phyloP scores from a whole-genome alignment of 2,329 filamentous ascomycete genomes.

The Trichoderma gracile region DNA sequence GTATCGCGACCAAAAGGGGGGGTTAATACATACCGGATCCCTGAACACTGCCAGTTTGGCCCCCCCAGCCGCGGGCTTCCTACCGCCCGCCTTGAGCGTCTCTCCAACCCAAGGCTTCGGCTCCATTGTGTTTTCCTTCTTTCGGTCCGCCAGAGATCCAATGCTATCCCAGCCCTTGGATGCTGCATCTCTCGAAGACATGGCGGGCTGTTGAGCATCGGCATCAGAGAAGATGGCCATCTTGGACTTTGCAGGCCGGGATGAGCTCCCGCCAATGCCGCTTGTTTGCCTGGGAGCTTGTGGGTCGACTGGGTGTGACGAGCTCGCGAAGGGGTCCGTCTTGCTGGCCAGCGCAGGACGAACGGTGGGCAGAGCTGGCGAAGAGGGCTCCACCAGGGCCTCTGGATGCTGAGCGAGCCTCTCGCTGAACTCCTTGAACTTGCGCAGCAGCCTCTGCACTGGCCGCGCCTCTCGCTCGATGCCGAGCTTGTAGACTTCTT shows the following conservation, averaged over 20 bases:
- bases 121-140: slow-evolving; percentile 89
- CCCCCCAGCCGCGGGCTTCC: slow-evolving; percentile 58
- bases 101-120: slow-evolving; percentile 90
- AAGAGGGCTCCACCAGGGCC: slow-evolving; percentile 67
- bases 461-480: slow-evolving; percentile 87
- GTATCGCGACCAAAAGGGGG: slow-evolving; percentile 40
- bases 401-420: slow-evolving; percentile 68
- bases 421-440: slow-evolving; percentile 88
- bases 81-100: slow-evolving; percentile 83
- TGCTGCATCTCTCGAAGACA: slow-evolving; percentile 52
- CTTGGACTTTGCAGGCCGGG: slow-evolving; percentile 74
- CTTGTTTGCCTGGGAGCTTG: slow-evolving; percentile 61
- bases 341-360: slow-evolving; percentile 84
- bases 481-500: slow-evolving; percentile 89
- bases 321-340: slow-evolving; percentile 73
- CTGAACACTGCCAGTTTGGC: slow-evolving; percentile 92
- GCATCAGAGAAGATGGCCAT: slow-evolving; percentile 88
- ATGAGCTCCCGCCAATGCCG: slow-evolving; percentile 50
- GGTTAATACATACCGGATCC: slow-evolving; percentile 71
- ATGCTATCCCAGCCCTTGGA: slow-evolving; percentile 90
- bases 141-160: slow-evolving; percentile 79
- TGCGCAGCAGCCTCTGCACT: slow-evolving; percentile 75
- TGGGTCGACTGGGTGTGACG: slow-evolving; percentile 58
- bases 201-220: slow-evolving; percentile 59
- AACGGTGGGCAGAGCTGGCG: slow-evolving; percentile 81